Conservation (phyloP, 2,329 filamentous ascomycete species). For the Dothideomycetidae sp. region DNA sequence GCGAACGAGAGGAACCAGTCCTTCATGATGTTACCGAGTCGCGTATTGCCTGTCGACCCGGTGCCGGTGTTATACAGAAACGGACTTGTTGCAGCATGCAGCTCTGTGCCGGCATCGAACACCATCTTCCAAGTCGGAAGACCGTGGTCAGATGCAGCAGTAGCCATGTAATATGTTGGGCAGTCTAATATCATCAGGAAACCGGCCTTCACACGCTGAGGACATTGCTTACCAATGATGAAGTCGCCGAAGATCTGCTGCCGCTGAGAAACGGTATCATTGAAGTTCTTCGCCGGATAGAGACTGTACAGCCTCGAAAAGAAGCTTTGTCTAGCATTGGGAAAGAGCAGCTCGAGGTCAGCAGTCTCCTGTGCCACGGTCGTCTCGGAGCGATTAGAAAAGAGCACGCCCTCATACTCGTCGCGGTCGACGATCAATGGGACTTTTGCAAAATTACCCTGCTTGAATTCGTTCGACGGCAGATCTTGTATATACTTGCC, state of each 20-base stretch:
- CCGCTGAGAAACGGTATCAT: conserved; percentile 26
- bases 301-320: conserved; percentile 30
- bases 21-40: conserved; percentile 22
- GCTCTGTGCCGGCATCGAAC: conserved; percentile 23
- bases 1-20: conserved; percentile 24
- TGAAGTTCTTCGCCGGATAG: conserved; percentile 22
- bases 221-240: conserved; percentile 22
- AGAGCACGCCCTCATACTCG: conserved; percentile 22
- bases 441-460: conserved; percentile 23
- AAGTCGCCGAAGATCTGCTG: conserved; percentile 30
- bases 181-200: conserved; percentile 6
- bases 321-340: conserved; percentile 21
- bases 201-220: neutral
- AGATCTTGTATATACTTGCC: conserved; percentile 26
- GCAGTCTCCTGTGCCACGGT: conserved; percentile 18
- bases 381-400: conserved; percentile 20
- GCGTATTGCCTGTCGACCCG: conserved; percentile 17
- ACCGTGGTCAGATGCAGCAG: conserved; percentile 18
- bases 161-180: conserved; percentile 27
- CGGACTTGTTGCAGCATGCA: conserved; percentile 19
- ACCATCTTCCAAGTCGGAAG: conserved; percentile 21
- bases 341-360: conserved; percentile 23
- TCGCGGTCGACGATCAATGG: conserved; percentile 24
- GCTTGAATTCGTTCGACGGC: conserved; percentile 21
- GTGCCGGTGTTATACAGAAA: conserved; percentile 9